Evolutionary conservation across 2,329 filamentous ascomycete species (phyloP).

Genomic region (Colletotrichum ledebouriae): DNA sequence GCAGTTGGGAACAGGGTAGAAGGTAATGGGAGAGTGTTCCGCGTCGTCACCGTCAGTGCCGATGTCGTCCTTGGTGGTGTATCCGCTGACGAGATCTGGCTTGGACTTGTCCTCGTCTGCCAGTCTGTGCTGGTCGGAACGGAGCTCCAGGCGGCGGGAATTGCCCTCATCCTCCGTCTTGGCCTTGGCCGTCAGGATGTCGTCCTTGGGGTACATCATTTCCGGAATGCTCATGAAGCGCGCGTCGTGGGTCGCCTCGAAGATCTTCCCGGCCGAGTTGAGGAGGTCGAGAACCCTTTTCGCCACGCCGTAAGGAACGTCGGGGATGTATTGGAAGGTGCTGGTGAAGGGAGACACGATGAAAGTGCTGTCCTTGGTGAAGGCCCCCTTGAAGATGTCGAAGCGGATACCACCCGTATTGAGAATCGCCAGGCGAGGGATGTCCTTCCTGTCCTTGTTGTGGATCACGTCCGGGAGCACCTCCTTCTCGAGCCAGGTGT

Average conservation of each 20-base stretch:
- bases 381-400: conserved; percentile 92
- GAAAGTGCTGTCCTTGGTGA: conserved; percentile 89
- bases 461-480: conserved; percentile 78
- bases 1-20: conserved; percentile 86
- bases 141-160: conserved; percentile 50
- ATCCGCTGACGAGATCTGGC: conserved; percentile 73
- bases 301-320: conserved; percentile 85
- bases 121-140: conserved; percentile 50
- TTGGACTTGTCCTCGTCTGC: conserved; percentile 48
- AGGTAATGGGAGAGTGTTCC: conserved; percentile 79
- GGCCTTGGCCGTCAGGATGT: conserved; percentile 31
- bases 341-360: conserved; percentile 91
- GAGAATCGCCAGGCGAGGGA: conserved; percentile 78
- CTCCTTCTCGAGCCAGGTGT: conserved; percentile 81
- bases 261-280: conserved; percentile 67
- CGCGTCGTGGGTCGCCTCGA: conserved; percentile 56
- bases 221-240: conserved; percentile 66
- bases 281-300: conserved; percentile 74
- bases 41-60: conserved; percentile 92
- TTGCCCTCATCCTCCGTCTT: conserved; percentile 43
- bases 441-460: conserved; percentile 68
- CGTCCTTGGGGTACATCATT: conserved; percentile 49
- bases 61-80: conserved; percentile 89
- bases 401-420: conserved; percentile 96
- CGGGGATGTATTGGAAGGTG: conserved; percentile 79